Base-by-base conservation (phyloP, 352 stramenopile species). In the Peronospora farinosa region DNA sequence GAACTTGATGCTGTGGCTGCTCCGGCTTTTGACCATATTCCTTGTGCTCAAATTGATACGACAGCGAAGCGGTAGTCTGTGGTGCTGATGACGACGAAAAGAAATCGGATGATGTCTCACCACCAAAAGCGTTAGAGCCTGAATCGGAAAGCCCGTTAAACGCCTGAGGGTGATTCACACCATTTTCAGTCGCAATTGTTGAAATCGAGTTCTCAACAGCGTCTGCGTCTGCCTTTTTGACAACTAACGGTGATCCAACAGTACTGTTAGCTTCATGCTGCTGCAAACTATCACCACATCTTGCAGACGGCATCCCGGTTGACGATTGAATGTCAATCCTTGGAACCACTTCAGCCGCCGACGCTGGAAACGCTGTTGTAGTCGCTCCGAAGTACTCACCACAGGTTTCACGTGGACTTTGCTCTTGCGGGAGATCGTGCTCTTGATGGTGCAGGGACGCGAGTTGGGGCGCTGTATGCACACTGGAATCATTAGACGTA, bases 51-150 rank as follows among this genome's bases (percentile, higher is more conserved):
- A 52, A 57, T 41, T 57, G 52, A 55, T 54, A 44, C 31, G 57
- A 35, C 13, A 35, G 51, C 43, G 45, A 53, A 47, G 44, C 32
- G 16, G 55, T 30, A 44, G 50, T 36, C 19, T 72, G 57, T n/a
- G 65, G 48, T 5, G 17, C 23, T 41, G 23, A 25, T 17, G 57
- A 30, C n/a, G 60, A 67, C 2, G 67, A 67, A 49, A 78, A 80
- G 40, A 77, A 74, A 23, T 69, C 51, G 6, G 69, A 69, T 11
- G 67, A 57, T 6, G 32, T 16, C 10, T 50, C 37, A 23, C 21
- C 32, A 9, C 32, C 40, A 61, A 57, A 53, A 9, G 16, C 50
- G 42, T 58, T 40, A 27, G 58, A 40, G 5, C 37, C 8, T 15
- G 58, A 68, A 19, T 48, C 47, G 30, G 44, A 43, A 61, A 74